phyloP scores from a whole-genome alignment of 2,329 filamentous ascomycete species.

The Colletotrichum graminicola region DNA sequence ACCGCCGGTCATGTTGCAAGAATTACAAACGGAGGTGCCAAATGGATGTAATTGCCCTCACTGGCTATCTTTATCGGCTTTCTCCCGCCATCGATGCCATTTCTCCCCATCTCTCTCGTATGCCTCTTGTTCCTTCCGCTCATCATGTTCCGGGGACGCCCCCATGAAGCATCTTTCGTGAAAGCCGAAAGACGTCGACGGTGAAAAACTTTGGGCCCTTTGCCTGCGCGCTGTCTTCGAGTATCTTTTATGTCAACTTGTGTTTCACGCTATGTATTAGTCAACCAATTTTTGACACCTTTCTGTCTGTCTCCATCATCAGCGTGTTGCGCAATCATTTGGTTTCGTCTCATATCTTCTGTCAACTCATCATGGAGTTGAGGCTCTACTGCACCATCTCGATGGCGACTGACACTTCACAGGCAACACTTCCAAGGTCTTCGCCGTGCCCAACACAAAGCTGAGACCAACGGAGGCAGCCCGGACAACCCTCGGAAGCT shows the following conservation, averaged over 20 bases:
- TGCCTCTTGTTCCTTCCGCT: neutral
- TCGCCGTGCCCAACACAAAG: conserved; percentile 66
- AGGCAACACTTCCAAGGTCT: conserved; percentile 74
- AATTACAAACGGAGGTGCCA: neutral
- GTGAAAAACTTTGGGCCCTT: too few species aligned
- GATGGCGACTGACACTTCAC: conserved; percentile 22
- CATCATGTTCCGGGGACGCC: neutral
- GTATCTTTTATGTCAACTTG: neutral
- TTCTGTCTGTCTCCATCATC: neutral
- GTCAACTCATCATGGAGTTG: neutral
- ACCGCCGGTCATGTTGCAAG: neutral
- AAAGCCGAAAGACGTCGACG: neutral
- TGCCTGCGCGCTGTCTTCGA: neutral
- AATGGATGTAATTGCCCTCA: neutral
- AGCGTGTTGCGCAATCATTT: neutral
- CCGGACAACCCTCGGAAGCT: conserved; percentile 53
- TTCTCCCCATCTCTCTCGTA: neutral
- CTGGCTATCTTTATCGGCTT: neutral
- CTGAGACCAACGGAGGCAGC: conserved; percentile 55
- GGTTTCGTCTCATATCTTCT: neutral
- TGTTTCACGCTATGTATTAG: neutral
- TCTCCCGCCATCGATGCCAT: too few species aligned
- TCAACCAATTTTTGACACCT: neutral
- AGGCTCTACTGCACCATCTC: neutral
- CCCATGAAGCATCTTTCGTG: too few species aligned